Percentiles rank a stretch among this genome's conserved stretches.
These are phyloP conservation scores for Metschnikowia corniflorae DNA, from an alignment of 805 yeast species.

Conservation along the genomic window DNA sequence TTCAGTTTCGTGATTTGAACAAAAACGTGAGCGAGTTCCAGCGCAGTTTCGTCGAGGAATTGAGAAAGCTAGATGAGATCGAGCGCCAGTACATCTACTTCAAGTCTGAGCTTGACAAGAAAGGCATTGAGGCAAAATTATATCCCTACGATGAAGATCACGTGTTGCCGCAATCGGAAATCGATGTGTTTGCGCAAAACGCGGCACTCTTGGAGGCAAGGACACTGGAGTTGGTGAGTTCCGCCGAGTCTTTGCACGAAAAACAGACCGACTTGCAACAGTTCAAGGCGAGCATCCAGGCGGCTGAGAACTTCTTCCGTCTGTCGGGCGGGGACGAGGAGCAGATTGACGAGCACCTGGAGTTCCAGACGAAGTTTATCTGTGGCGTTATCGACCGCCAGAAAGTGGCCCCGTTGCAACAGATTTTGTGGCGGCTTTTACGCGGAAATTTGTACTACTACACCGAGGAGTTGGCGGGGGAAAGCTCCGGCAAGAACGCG, in stretches of 20 bases:
- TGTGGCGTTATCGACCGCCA: slow-evolving; percentile 80
- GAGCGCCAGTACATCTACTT: slow-evolving; percentile 65
- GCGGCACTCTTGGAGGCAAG: slow-evolving; percentile 71
- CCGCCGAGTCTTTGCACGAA: slow-evolving; percentile 59
- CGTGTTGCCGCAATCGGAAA: slow-evolving; percentile 48
- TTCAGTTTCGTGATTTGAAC: slow-evolving; percentile 86
- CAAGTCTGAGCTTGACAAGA: slow-evolving; percentile 48
- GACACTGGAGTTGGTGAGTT: slow-evolving; percentile 64
- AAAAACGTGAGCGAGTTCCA: slow-evolving; percentile 78
- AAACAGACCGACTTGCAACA: slow-evolving; percentile 69
- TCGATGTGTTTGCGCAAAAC: slow-evolving; percentile 66
- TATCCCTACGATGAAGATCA: slow-evolving; percentile 32
- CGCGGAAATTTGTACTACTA: slow-evolving; percentile 88
- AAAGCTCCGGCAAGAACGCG: slow-evolving; percentile 66
- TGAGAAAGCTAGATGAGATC: slow-evolving; percentile 78
- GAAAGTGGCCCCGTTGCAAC: slow-evolving; percentile 68
- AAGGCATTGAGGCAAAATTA: slow-evolving; percentile 37
- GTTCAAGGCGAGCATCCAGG: slow-evolving; percentile 49
- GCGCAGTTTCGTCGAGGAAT: slow-evolving; percentile 84
- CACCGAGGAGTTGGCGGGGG: slow-evolving; percentile 62
- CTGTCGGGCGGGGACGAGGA: slow-evolving; percentile 29
- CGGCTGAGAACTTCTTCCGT: slow-evolving; percentile 34
- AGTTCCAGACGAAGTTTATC: slow-evolving; percentile 45
- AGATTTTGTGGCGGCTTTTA: slow-evolving; percentile 85
- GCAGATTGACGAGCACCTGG: slow-evolving; percentile 34